Evolutionary conservation across 129 eudicot genomes (phyloP), one percentile per base, ranked within the genome.

Genomic region (Flaveria brownii): DNA sequence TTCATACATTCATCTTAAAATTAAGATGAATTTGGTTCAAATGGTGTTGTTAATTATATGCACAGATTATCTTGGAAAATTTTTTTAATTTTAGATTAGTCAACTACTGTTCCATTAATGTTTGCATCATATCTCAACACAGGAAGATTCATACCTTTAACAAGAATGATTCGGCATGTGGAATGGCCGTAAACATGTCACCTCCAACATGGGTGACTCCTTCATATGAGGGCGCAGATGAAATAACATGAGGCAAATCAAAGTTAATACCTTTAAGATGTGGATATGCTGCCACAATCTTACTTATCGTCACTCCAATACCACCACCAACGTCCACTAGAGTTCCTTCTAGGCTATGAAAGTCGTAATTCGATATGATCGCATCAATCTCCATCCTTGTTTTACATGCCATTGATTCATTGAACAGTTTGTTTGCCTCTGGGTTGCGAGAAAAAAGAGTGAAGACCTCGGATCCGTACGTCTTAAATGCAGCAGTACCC

Each of bases 331-430:
- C 50, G 14, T 76, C 72, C 2, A 50, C 64, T 8, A 76, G 13
- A 3, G 72, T 74, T 52, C 74, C 69, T 5, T 74, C 46, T 5
- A 79, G 41, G 20, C 76, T 17, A 20, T 49, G 39, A 20, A 84
- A 71, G 12, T 51, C 60, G 14, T 71, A 76, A 15, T 1, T 67
- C 10, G 76, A 61, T 47, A 47, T 26, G 10, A 76, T 42, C 0
- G 85, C 82, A 11, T 41, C 66, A 9, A 74, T 20, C 0, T 64
- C 57, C n/a, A 81, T 49, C 74, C 66, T 70, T 4, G 85, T 51
- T 18, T 28, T 36, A 16, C 81, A 61, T 10, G 50, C 63, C 88
- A 85, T 85, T 11, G 36, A 80, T n/a, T 77, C 75, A 17, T 77
- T 77, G 62, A 81, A 65, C 5, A 39, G 2, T 9, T 22, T 33